These are phyloP conservation scores for Babesia bovis DNA, from an alignment of 169 alveolate genomes.

Conservation along the genomic window DNA sequence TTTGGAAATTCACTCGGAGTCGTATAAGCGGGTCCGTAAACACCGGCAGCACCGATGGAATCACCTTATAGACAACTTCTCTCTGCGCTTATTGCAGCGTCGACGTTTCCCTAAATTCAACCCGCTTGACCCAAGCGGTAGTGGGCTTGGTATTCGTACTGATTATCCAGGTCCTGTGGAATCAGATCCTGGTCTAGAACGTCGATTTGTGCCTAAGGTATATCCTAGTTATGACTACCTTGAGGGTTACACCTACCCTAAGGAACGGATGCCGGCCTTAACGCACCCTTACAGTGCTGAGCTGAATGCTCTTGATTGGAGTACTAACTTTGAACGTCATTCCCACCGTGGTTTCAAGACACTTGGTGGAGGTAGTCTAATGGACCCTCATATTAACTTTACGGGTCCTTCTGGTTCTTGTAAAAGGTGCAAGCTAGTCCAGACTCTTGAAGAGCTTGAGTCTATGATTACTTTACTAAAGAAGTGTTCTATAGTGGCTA, in stretches of 20 bases:
- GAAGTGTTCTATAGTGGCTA: constrained; percentile 34
- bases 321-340: neutral
- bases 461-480: constrained; percentile 42
- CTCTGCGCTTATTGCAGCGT: neutral
- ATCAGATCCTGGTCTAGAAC: constrained; percentile 9
- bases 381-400: neutral
- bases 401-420: neutral
- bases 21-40: constrained; percentile 21
- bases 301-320: constrained; percentile 62
- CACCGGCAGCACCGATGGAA: constrained; percentile 52
- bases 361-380: constrained; percentile 51
- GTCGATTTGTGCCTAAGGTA: constrained; percentile 29
- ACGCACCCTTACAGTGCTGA: constrained; percentile 60
- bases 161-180: constrained; percentile 12
- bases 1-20: constrained; percentile 10
- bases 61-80: constrained; percentile 46
- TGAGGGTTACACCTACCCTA: neutral
- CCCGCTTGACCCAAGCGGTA: constrained; percentile 22
- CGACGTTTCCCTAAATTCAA: constrained; percentile 27
- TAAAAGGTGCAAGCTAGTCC: constrained; percentile 21
- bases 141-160: neutral
- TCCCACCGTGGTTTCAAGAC: constrained; percentile 51
- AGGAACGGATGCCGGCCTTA: neutral
- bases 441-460: constrained; percentile 31
- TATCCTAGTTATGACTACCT: constrained; percentile 26